A percentile compares a stretch with the other conserved stretches of the same genome.
Conservation (phyloP, 2,329 filamentous ascomycete genomes). For the Xylariaceae sp. region DNA sequence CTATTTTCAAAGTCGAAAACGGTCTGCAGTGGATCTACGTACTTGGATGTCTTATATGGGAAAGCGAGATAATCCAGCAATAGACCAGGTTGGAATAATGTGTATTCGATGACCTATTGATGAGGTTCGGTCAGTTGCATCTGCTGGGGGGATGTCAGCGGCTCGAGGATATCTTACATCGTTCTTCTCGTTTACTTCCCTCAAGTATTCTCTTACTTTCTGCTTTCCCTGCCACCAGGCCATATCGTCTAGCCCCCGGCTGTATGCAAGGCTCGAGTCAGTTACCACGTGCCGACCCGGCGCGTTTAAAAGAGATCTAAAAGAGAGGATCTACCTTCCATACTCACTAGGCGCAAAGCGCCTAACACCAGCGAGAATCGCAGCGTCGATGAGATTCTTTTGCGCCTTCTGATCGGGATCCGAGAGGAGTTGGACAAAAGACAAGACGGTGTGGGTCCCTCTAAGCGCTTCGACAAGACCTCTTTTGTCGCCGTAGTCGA, state of each 20-base stretch:
- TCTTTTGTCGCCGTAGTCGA: conserved; percentile 42
- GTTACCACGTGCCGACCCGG: neutral
- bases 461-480: conserved; percentile 38
- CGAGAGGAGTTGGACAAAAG: conserved; percentile 41
- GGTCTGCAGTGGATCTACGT: conserved; percentile 39
- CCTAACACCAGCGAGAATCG: conserved; percentile 54
- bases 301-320: neutral
- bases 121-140: neutral
- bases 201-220: conserved; percentile 46
- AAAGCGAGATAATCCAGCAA: conserved; percentile 53
- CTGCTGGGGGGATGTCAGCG: neutral
- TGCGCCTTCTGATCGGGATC: conserved; percentile 42
- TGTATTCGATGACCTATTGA: conserved; percentile 51
- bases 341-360: conserved; percentile 62
- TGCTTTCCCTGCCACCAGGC: conserved; percentile 50
- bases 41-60: conserved; percentile 44
- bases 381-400: conserved; percentile 55
- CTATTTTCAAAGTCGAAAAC: conserved; percentile 39
- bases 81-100: conserved; percentile 51
- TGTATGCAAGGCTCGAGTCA: neutral
- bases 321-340: conserved; percentile 34
- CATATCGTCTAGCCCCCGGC: conserved; percentile 31
- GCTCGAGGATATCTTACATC: conserved; percentile 32
- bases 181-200: conserved; percentile 45
- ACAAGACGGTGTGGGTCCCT: conserved; percentile 51